phyloP scores from a whole-genome alignment of 495 filamentous ascomycete genomes.

The Aspergillus homomorphus region DNA sequence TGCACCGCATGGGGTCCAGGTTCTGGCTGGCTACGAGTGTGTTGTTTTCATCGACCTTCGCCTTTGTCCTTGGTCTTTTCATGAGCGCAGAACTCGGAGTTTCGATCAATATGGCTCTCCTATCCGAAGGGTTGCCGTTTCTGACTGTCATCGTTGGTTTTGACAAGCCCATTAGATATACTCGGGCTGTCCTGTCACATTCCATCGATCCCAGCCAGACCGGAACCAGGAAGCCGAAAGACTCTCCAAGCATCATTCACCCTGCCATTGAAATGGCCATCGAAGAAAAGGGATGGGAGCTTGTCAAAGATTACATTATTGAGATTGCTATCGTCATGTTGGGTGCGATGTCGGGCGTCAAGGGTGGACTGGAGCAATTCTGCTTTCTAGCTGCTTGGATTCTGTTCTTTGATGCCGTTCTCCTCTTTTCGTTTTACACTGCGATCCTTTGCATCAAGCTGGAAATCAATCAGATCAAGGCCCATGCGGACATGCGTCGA shows the following conservation, averaged over 20 bases:
- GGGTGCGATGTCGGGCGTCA: slow-evolving; percentile 13
- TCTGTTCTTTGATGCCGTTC: slow-evolving; percentile 16
- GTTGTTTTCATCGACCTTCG: slow-evolving; percentile 8
- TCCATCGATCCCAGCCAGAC: not conserved
- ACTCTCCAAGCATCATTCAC: not conserved
- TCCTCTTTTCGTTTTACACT: slow-evolving; percentile 17
- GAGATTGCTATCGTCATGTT: slow-evolving; percentile 13
- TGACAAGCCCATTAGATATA: slow-evolving; percentile 10
- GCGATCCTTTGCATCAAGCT: slow-evolving; percentile 18
- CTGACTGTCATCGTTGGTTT: slow-evolving; percentile 10
- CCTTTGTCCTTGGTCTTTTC: slow-evolving; percentile 10
- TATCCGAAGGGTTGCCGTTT: slow-evolving; percentile 14
- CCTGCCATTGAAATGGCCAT: slow-evolving; percentile 14
- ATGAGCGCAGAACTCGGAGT: slow-evolving; percentile 3
- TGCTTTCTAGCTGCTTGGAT: slow-evolving; percentile 20
- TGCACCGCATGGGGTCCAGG: slow-evolving; percentile 12
- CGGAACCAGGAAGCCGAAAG: not conserved
- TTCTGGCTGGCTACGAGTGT: slow-evolving; percentile 11
- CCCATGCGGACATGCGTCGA: slow-evolving; percentile 6
- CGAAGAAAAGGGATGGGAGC: slow-evolving; percentile 9
- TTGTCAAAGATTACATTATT: slow-evolving; percentile 14
- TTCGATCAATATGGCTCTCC: slow-evolving; percentile 2
- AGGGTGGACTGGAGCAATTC: slow-evolving; percentile 18
- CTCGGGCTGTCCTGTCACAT: slow-evolving; percentile 4
- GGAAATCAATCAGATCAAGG: slow-evolving; percentile 14